phyloP scores from a whole-genome alignment of 2,329 filamentous ascomycete species.

The Zymoseptoria pseudotritici region DNA sequence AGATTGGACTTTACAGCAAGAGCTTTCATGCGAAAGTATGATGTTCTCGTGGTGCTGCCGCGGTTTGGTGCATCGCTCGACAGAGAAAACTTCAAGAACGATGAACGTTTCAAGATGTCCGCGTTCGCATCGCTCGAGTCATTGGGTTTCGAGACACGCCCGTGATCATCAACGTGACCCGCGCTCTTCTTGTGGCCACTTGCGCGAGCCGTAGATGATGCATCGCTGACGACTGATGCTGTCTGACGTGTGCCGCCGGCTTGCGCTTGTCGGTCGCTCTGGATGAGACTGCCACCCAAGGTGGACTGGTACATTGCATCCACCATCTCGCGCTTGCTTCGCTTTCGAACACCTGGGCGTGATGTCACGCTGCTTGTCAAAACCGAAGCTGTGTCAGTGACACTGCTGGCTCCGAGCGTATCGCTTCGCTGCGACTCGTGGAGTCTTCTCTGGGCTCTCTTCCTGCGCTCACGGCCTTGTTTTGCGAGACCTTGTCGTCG shows the following conservation, averaged over 20 bases:
- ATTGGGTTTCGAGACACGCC: conserved; percentile 15
- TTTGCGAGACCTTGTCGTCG: conserved; percentile 30
- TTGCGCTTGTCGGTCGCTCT: conserved; percentile 9
- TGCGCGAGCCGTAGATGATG: not conserved
- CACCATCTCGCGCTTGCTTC: conserved; percentile 8
- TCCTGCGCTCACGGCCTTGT: conserved; percentile 31
- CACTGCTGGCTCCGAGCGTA: conserved; percentile 1
- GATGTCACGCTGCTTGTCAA: not conserved
- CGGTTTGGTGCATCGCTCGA: conserved; percentile 18
- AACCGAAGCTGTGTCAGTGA: conserved; percentile 9
- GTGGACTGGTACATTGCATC: conserved; percentile 20
- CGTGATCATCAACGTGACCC: conserved; percentile 20
- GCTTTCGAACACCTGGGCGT: not conserved
- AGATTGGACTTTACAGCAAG: conserved; percentile 41
- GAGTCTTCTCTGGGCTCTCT: conserved; percentile 22
- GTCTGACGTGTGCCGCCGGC: conserved; percentile 22
- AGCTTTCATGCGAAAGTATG: conserved; percentile 46
- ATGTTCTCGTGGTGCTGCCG: conserved; percentile 40
- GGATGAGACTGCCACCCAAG: conserved; percentile 7
- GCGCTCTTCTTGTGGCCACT: conserved; percentile 25
- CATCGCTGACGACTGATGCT: conserved; percentile 16
- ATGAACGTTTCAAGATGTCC: conserved; percentile 22
- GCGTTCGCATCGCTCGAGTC: conserved; percentile 6
- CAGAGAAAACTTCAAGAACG: conserved; percentile 25
- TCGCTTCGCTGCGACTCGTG: conserved; percentile 13